Percentiles rank a stretch among this genome's conserved stretches.
Evolutionary conservation across 345 rosid species (phyloP).

Genomic region (Hibiscus tridactylites): DNA sequence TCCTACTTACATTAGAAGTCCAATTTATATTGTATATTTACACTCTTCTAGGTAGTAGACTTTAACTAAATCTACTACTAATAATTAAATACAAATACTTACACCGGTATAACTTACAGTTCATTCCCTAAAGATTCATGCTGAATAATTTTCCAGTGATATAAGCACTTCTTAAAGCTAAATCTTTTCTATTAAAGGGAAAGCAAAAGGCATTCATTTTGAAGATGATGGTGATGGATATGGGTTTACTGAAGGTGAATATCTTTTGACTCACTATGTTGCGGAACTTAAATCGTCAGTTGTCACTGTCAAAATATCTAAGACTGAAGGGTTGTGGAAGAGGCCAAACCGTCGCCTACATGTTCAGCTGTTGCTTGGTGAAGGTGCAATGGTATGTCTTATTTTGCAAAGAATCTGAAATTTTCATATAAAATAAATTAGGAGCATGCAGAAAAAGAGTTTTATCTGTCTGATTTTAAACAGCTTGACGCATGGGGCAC

Average conservation of each 20-base stretch:
- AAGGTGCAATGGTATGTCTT: conserved; percentile 60
- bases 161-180: conserved; percentile 1
- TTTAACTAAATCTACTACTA: no score
- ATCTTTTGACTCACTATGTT: conserved; percentile 50
- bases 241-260: conserved; percentile 57
- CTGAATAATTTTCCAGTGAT: not conserved
- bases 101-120: no score
- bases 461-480: conserved; percentile 9
- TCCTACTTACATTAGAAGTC: no score
- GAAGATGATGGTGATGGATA: conserved; percentile 94
- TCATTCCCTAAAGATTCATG: not conserved
- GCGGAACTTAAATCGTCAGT: conserved; percentile 54
- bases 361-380: conserved; percentile 66
- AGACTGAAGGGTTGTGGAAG: conserved; percentile 70
- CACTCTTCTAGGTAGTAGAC: no score
- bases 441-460: not conserved
- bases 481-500: conserved; percentile 80
- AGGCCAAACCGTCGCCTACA: conserved; percentile 72
- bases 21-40: no score
- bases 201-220: conserved; percentile 61
- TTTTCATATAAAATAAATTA: not conserved
- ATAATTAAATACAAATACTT: no score
- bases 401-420: not conserved
- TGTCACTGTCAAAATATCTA: conserved; percentile 51
- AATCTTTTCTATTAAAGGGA: conserved; percentile 35